A percentile compares a stretch with the other conserved stretches of the same genome.
These are phyloP conservation scores for Tephrocybe sp. DNA, from an alignment of 768 basidiomycete genomes.

Conservation along the genomic window DNA sequence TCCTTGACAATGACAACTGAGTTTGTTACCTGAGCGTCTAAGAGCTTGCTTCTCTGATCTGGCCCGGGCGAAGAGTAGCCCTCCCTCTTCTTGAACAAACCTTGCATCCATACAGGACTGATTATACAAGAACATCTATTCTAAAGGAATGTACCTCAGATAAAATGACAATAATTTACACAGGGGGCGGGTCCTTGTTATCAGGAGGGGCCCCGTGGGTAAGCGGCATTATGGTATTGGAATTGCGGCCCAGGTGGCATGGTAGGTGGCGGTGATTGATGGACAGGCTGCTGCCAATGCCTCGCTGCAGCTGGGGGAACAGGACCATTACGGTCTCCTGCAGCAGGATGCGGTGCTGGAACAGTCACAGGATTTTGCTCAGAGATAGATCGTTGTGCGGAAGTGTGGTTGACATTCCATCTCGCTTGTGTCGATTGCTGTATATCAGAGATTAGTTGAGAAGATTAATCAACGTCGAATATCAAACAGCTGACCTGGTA, in stretches of 20 bases:
- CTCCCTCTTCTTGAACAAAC: no score
- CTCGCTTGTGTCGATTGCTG: conserved; percentile 16
- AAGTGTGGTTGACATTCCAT: conserved; percentile 19
- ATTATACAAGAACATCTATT: conserved; percentile 3
- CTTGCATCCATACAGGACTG: no score
- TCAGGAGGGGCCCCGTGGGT: conserved; percentile 24
- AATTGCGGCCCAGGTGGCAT: conserved; percentile 20
- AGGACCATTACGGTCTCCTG: conserved; percentile 17
- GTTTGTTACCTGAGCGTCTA: no score
- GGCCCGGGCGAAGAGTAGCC: no score
- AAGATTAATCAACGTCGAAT: neutral
- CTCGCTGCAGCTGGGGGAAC: neutral
- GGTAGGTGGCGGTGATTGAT: conserved; percentile 20
- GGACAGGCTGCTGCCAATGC: conserved; percentile 15
- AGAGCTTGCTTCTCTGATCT: no score
- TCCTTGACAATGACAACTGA: no score
- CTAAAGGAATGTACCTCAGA: conserved; percentile 11
- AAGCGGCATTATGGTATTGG: conserved; percentile 31
- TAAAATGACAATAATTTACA: conserved; percentile 12
- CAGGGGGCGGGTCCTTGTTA: conserved; percentile 2
- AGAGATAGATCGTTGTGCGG: conserved; percentile 18
- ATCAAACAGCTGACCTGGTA: conserved; percentile 17
- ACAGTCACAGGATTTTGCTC: no score
- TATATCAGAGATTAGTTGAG: neutral
- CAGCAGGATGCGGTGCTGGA: neutral